Base-by-base conservation (phyloP, 1,284 basidiomycete species). In the Microbotryum violaceum region DNA sequence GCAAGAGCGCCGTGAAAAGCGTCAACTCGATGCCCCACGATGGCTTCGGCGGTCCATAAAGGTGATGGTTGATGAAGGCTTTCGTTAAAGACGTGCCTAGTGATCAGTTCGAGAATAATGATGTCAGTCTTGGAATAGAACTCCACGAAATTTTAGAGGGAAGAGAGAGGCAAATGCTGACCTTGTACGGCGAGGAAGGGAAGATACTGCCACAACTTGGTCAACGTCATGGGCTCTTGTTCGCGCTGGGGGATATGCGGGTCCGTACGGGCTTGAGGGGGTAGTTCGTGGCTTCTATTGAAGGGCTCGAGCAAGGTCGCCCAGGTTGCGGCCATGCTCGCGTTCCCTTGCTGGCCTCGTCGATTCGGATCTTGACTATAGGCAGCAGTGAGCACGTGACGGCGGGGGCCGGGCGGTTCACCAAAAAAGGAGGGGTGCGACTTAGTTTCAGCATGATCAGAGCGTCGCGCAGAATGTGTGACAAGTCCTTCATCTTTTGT, bases 31-130 rank as follows among this genome's bases (percentile, higher is more conserved):
- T 83, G 0, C 89, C 88, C 90, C 90, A 93, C 5, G 86, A 85
- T 74, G 87, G 86, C 71, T 83, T 85, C 46, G 85, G 83, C 2
- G 91, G 90, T 3, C 90, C 90, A 79, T 82, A 86, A 49, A 91
- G 76, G 67, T 84, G 82, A 72, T 91, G 84, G 9, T 81, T 79
- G 42, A 89, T 74, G 29, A 90, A 79, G 60, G 88, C 89, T 25
- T 78, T 76, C 6, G 83, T 82, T 10, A 91, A 73, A 51, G 85
- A 82, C 42, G 83, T 84, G 29, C 83, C 88, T 90, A 42, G 72
- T 8, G n/a, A 29, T 14, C 16, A 49, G 8, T 18, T 7, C 25
- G 42, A 23, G 8, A 20, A 31, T 4, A 9, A 46, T 48, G 25
- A 5, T 21, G 62, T 69, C 59, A 70, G 58, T 49, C 31, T 49